Evolutionary conservation across 169 alveolate genomes (phyloP).

Genomic region (Plasmodium coatneyi): DNA sequence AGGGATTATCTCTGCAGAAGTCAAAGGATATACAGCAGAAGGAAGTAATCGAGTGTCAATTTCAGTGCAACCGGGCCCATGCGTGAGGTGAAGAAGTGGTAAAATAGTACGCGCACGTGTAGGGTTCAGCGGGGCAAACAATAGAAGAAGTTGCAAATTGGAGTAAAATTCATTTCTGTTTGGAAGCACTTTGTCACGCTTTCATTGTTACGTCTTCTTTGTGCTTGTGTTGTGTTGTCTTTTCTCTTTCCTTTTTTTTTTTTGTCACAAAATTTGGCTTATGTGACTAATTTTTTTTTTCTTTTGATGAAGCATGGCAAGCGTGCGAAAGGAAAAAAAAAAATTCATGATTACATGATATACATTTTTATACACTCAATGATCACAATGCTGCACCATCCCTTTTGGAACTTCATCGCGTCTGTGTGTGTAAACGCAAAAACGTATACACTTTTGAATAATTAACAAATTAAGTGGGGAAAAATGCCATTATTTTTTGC

Average conservation of each 20-base stretch:
- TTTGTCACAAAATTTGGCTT: neutral
- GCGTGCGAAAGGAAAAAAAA: neutral
- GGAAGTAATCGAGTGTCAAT: slow-evolving; percentile 68
- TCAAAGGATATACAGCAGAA: slow-evolving; percentile 56
- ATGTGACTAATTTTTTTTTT: neutral
- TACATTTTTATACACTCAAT: neutral
- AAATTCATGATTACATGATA: neutral
- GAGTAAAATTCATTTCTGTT: neutral
- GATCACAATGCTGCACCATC: neutral
- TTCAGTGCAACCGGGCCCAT: slow-evolving; percentile 53
- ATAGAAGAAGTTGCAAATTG: neutral
- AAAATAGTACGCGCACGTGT: neutral
- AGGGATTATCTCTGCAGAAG: slow-evolving; percentile 44
- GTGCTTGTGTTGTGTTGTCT: neutral
- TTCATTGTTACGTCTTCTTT: neutral
- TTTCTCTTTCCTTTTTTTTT: neutral
- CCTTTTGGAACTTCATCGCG: neutral
- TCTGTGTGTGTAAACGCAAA: neutral
- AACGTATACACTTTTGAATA: neutral
- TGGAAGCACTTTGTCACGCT: neutral
- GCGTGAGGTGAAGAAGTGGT: neutral
- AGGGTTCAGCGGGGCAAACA: neutral
- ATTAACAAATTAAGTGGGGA: neutral
- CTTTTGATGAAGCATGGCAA: neutral
- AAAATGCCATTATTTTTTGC: neutral